Evolutionary conservation across 1,139 yeast genomes (phyloP), one percentile per base, ranked within the genome.

Genomic region (Scheffersomyces stambukii): DNA sequence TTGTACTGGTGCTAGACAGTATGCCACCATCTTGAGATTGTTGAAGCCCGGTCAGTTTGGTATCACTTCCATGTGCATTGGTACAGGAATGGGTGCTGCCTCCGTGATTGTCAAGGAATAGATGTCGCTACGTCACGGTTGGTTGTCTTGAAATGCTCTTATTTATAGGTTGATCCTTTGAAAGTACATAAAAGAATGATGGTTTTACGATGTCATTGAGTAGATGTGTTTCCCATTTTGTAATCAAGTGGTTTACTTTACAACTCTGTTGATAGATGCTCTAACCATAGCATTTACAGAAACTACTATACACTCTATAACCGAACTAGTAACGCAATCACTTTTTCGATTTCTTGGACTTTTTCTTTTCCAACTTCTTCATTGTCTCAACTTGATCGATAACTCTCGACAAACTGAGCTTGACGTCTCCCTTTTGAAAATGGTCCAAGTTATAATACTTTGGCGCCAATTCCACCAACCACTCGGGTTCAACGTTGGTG

Each of bases 381-480:
- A 56, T 55, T 33, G 65, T 62, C 20, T 67, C 67, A 15, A 70
- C 64, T 42, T 76, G 63, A 33, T 71, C 70, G 41, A 69, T 62
- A 23, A 81, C 76, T 43, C 88, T 69, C 50, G 83, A 91, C 45
- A 86, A 68, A 35, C 89, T 79, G 61, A 83, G 65, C 52, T 77
- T 80, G 28, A 86, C 89, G 49, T 86, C 95, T 29, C 95, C 95
- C 51, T 81, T 81, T 41, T 73, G 71, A 58, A 86, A 85, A 45
- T 81, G 78, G 23, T 70, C 76, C 43, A 86, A 57, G 42, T 84
- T 79, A 55, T 80, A 88, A 54, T 88, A 88, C 32, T 77, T 80
- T 4, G 96, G 95, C 1, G 96, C 95, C 36, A 80, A 62, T 49
- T 88, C 93, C 30, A 88, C 65, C 44, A 84, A 67, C 95, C 98